Evolutionary conservation across 768 basidiomycete genomes (phyloP).

Genomic region (Hysterangium stoloniferum): DNA sequence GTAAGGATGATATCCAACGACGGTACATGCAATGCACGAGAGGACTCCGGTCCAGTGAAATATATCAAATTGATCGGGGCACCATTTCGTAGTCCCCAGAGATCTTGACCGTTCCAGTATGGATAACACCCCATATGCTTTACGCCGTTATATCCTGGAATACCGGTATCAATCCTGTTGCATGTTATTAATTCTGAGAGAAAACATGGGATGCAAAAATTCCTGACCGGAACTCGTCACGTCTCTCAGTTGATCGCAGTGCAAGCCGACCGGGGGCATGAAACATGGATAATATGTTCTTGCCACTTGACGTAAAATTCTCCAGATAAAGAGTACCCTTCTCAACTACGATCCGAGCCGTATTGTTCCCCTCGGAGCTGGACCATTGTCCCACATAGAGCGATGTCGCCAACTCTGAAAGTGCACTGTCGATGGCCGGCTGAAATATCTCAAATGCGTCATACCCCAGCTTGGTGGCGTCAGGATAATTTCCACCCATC

Average conservation of each 20-base stretch:
- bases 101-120: conserved; percentile 24
- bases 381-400: conserved; percentile 22
- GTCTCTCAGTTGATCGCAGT: conserved; percentile 19
- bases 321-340: conserved; percentile 20
- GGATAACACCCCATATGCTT: conserved; percentile 26
- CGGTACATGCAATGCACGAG: conserved; percentile 12
- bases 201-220: no score
- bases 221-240: conserved; percentile 26
- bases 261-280: conserved; percentile 15
- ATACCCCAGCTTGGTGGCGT: conserved; percentile 19
- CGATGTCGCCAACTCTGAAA: conserved; percentile 6
- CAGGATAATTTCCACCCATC: conserved; percentile 17
- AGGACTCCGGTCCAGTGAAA: conserved; percentile 14
- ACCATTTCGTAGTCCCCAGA: conserved; percentile 23
- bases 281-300: conserved; percentile 18
- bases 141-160: conserved; percentile 22
- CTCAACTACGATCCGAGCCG: conserved; percentile 13
- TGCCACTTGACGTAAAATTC: conserved; percentile 13
- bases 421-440: conserved; percentile 19
- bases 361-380: conserved; percentile 7
- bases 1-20: conserved; percentile 12
- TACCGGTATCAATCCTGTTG: conserved; percentile 23
- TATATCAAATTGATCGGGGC: conserved; percentile 22
- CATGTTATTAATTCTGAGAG: not conserved
- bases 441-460: conserved; percentile 22